phyloP scores from a whole-genome alignment of 1,139 yeast species.

The Pichia norvegensis region DNA sequence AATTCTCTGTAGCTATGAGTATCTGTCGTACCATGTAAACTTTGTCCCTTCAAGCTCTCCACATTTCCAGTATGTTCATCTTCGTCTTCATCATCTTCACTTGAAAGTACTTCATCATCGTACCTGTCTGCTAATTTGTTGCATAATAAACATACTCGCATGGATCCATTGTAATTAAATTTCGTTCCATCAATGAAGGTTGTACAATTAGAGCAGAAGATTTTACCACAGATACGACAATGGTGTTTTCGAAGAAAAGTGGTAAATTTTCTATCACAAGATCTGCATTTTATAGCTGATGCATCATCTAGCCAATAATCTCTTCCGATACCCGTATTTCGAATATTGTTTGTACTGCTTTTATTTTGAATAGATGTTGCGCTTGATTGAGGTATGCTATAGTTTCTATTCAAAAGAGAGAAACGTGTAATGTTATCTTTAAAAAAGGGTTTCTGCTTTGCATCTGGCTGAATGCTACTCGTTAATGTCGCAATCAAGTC shows the following conservation, averaged over 20 bases:
- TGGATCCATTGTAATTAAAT: conserved; percentile 59
- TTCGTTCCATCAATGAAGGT: conserved; percentile 66
- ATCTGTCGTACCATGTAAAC: neutral
- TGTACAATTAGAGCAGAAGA: conserved; percentile 86
- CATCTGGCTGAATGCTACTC: neutral
- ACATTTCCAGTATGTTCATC: neutral
- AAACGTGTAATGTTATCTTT: conserved; percentile 2
- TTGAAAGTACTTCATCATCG: conserved; percentile 52
- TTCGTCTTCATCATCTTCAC: conserved; percentile 43
- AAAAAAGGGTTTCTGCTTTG: neutral
- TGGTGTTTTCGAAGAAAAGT: conserved; percentile 88
- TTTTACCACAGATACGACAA: conserved; percentile 93
- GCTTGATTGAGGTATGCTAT: neutral
- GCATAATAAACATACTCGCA: conserved; percentile 78
- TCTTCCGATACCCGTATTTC: conserved; percentile 26
- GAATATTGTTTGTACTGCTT: conserved; percentile 10
- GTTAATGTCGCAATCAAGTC: conserved; percentile 4
- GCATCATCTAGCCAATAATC: conserved; percentile 57
- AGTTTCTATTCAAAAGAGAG: neutral
- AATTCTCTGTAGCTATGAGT: neutral
- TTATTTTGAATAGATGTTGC: neutral
- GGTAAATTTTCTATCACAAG: conserved; percentile 48
- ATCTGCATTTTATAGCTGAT: conserved; percentile 48
- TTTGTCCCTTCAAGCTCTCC: neutral
- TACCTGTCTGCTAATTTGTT: conserved; percentile 50